These are phyloP conservation scores for Botryobasidium botryosum DNA, from an alignment of 768 basidiomycete genomes.

Conservation along the genomic window DNA sequence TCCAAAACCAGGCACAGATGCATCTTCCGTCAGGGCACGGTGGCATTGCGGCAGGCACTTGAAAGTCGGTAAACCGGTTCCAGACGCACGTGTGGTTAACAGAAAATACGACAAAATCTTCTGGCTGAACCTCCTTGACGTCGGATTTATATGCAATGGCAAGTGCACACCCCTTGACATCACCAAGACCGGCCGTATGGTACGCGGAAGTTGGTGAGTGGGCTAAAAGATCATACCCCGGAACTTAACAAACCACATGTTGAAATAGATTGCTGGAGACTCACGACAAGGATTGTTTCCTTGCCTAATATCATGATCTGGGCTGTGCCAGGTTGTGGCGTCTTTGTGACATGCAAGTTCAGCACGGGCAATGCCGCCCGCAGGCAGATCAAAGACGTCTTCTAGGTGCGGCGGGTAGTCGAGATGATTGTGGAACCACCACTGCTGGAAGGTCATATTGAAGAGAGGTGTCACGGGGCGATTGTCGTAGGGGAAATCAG, in stretches of 20 bases:
- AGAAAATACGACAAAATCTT: constrained; percentile 55
- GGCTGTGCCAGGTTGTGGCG: constrained; percentile 35
- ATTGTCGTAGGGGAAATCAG: constrained; percentile 35
- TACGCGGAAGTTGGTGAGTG: constrained; percentile 19
- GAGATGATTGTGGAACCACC: constrained; percentile 48
- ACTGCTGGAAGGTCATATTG: constrained; percentile 24
- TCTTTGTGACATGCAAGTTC: constrained; percentile 45
- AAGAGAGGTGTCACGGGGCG: constrained; percentile 32
- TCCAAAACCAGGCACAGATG: too few relatives aligned
- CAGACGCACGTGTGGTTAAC: constrained; percentile 63
- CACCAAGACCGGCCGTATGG: constrained; percentile 38
- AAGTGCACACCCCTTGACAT: constrained; percentile 45
- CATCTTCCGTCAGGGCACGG: constrained; percentile 46
- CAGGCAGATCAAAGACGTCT: constrained; percentile 43
- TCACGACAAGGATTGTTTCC: not conserved
- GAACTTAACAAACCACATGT: too few relatives aligned
- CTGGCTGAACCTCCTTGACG: constrained; percentile 36
- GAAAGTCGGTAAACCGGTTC: constrained; percentile 49
- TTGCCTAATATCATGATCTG: not conserved
- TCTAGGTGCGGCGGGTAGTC: constrained; percentile 36
- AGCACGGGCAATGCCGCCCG: constrained; percentile 32
- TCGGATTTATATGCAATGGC: constrained; percentile 63
- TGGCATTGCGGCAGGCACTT: constrained; percentile 50
- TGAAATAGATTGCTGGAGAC: too few relatives aligned
- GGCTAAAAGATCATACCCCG: not conserved